Evolutionary conservation across 1,284 basidiomycete genomes (phyloP).

Genomic region (Puccinia polysora): DNA sequence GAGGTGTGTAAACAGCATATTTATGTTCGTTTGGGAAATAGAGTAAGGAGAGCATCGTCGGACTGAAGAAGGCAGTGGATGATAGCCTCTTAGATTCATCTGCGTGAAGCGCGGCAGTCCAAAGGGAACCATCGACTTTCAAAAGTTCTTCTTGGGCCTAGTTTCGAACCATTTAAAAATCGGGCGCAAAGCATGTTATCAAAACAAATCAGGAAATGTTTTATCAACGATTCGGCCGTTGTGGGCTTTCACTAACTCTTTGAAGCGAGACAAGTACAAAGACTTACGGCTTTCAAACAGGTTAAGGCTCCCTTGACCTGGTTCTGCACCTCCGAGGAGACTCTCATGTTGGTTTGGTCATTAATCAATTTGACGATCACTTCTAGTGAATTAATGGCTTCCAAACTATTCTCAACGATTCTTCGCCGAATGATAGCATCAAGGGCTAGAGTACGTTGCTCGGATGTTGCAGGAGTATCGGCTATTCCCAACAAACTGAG

Average conservation of each 20-base stretch:
- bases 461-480: not conserved
- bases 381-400: constrained; percentile 66
- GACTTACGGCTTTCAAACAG: constrained; percentile 66
- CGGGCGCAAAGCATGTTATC: too few relatives aligned
- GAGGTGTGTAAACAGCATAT: constrained; percentile 52
- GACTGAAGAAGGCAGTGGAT: constrained; percentile 91
- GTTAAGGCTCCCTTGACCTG: constrained; percentile 67
- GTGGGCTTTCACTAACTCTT: too few relatives aligned
- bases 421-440: constrained; percentile 69
- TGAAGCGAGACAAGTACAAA: too few relatives aligned
- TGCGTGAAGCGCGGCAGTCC: constrained; percentile 60
- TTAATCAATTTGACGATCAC: too few relatives aligned
- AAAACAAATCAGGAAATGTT: too few relatives aligned
- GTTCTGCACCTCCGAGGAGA: constrained; percentile 67
- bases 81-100: constrained; percentile 66
- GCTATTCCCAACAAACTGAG: constrained; percentile 2
- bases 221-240: too few relatives aligned
- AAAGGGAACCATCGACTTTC: constrained; percentile 56
- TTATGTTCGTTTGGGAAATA: constrained; percentile 67
- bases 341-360: constrained; percentile 85
- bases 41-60: constrained; percentile 85
- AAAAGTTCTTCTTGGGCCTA: constrained; percentile 44
- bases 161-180: too few relatives aligned
- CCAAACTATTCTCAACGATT: constrained; percentile 64
- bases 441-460: constrained; percentile 55